Conservation (phyloP, 2,329 filamentous ascomycete genomes). For the Neopestalotiopsis sp. region DNA sequence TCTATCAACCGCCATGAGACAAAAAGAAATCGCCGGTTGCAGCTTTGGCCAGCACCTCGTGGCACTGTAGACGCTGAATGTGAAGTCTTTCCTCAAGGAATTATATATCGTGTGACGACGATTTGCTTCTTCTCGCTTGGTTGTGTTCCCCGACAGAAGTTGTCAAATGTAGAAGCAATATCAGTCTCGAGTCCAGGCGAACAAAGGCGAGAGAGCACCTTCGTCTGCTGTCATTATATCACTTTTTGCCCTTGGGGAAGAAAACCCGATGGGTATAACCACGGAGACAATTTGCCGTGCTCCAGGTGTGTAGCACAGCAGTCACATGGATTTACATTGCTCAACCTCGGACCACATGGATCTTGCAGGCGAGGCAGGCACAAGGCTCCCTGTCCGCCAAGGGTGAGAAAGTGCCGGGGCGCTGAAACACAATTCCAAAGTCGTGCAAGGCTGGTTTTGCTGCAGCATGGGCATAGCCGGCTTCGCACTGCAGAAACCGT, state of each 20-base stretch:
- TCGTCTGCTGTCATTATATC: background rate
- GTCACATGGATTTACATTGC: background rate
- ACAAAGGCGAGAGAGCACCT: background rate
- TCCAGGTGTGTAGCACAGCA: background rate
- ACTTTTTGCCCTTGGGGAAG: background rate
- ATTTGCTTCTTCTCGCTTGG: background rate
- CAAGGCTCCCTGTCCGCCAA: background rate
- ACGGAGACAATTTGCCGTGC: background rate
- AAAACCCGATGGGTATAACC: background rate
- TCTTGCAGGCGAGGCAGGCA: background rate
- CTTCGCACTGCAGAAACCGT: background rate
- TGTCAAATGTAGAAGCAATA: constrained; percentile 1
- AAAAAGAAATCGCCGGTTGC: background rate
- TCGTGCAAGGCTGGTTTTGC: background rate
- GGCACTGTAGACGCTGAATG: background rate
- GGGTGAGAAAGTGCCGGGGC: background rate
- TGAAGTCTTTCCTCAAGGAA: background rate
- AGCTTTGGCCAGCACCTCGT: background rate
- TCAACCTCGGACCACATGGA: background rate
- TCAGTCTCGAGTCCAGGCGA: background rate
- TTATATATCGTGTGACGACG: background rate
- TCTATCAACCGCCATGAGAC: background rate
- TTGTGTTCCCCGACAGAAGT: background rate
- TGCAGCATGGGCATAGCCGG: background rate
- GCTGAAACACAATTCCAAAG: background rate